Evolutionary conservation across 75 land plant species (phyloP).

Genomic region (Cryptomeria japonica): DNA sequence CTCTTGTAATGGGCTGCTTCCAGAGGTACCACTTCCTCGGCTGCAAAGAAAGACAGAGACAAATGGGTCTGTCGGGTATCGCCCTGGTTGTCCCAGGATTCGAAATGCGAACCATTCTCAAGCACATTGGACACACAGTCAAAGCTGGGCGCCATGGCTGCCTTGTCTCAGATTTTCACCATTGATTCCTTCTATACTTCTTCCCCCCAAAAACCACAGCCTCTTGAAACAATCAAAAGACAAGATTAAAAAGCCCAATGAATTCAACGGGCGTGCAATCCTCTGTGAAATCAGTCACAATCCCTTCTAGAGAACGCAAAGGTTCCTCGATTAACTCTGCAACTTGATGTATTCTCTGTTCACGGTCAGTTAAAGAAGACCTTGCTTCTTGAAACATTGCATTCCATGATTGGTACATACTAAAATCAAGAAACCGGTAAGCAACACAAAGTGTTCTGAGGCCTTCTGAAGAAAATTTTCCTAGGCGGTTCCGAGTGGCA

Average conservation of each 20-base stretch:
- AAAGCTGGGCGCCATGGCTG: conserved; percentile 2
- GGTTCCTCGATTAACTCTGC: too few species aligned
- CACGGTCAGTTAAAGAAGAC: too few species aligned
- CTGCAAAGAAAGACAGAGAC: background rate
- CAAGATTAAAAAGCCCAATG: background rate
- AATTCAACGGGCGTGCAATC: background rate
- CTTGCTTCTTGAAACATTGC: too few species aligned
- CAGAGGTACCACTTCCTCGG: conserved; percentile 33
- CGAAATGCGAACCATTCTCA: background rate
- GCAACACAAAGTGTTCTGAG: too few species aligned
- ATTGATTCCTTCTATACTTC: too few species aligned
- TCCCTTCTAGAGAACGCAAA: background rate
- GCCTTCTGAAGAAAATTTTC: too few species aligned
- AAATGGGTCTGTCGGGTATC: background rate
- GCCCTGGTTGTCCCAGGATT: background rate
- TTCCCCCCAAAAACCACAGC: too few species aligned
- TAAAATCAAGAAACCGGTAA: too few species aligned
- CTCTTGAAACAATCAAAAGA: background rate
- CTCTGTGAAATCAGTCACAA: background rate
- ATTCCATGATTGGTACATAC: too few species aligned
- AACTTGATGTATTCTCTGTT: too few species aligned
- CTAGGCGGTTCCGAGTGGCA: too few species aligned
- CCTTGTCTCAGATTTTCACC: background rate
- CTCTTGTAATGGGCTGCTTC: conserved; percentile 22
- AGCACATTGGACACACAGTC: background rate